Conservation (phyloP, 768 basidiomycete genomes). For the Leccinum subtestaceum region DNA sequence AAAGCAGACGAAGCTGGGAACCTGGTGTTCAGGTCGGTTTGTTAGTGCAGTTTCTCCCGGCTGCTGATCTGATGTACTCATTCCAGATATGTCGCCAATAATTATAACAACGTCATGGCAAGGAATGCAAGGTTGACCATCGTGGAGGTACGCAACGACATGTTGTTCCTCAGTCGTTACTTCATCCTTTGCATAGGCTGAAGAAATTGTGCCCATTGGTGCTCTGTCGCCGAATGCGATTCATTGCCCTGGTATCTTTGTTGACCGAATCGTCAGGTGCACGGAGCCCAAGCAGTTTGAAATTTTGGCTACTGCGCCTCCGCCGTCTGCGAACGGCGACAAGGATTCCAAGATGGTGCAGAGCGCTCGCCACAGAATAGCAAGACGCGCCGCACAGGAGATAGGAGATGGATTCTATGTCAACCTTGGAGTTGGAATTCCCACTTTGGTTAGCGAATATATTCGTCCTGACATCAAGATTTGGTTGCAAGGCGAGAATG, state of each 20-base stretch:
- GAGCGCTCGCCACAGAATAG: constrained; percentile 68
- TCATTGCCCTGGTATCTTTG: constrained; percentile 78
- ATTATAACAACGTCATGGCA: constrained; percentile 80
- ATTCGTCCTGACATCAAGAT: constrained; percentile 67
- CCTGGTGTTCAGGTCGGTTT: constrained; percentile 73
- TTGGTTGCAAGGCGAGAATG: constrained; percentile 87
- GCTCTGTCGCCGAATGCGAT: constrained; percentile 77
- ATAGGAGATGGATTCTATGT: constrained; percentile 83
- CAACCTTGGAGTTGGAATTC: constrained; percentile 89
- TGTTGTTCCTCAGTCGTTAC: constrained; percentile 3
- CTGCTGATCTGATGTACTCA: not conserved
- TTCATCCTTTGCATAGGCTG: constrained; percentile 60
- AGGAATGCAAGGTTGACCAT: constrained; percentile 85
- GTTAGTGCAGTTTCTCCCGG: not conserved
- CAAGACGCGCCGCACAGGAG: constrained; percentile 82
- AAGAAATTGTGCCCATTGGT: constrained; percentile 84
- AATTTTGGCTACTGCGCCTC: constrained; percentile 58
- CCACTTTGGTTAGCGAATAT: constrained; percentile 81
- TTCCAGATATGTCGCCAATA: constrained; percentile 73
- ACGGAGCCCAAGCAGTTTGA: constrained; percentile 76
- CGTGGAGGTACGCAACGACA: constrained; percentile 64
- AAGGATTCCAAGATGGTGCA: constrained; percentile 49
- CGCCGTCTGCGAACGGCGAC: constrained; percentile 37
- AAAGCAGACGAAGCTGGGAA: constrained; percentile 90
- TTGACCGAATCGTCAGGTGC: constrained; percentile 79